These are phyloP conservation scores for Closterium sp. DNA, from an alignment of 139 green algal genomes.

Conservation along the genomic window DNA sequence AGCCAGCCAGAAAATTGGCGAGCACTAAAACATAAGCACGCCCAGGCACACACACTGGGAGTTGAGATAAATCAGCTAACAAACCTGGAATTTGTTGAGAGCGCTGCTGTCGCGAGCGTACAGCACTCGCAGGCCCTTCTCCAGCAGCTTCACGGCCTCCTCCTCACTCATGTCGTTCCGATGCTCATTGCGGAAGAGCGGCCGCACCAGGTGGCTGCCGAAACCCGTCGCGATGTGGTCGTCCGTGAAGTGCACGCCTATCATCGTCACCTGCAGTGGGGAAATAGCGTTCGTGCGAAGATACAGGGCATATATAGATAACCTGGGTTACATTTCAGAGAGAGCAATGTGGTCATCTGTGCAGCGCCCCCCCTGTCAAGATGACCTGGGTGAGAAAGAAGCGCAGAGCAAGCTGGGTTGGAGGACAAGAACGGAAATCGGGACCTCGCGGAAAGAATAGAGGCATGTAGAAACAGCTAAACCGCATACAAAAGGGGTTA, in stretches of 20 bases:
- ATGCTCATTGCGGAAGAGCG: conserved; percentile 87
- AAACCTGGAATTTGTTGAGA: conserved; percentile 58
- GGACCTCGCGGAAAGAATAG: too few species aligned
- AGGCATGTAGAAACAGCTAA: too few species aligned
- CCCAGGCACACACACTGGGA: not conserved
- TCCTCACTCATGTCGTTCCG: conserved; percentile 82
- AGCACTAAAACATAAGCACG: not conserved
- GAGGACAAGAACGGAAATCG: too few species aligned
- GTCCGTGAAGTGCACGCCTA: conserved; percentile 80
- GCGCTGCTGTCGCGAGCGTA: conserved; percentile 95
- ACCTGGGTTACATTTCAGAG: not conserved
- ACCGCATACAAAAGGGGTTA: too few species aligned
- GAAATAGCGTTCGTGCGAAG: not conserved
- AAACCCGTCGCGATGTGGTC: conserved; percentile 78
- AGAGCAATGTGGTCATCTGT: too few species aligned
- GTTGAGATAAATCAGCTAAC: not conserved
- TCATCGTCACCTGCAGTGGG: conserved; percentile 67
- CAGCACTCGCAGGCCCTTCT: conserved; percentile 83
- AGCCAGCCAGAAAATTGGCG: not conserved
- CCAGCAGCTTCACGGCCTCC: conserved; percentile 78
- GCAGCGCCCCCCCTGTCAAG: too few species aligned
- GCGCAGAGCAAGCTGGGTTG: too few species aligned
- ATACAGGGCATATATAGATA: not conserved
- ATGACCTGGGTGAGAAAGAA: too few species aligned
- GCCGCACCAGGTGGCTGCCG: conserved; percentile 80